These are phyloP conservation scores for Podila clonocystis DNA, from an alignment of 192 early-diverging fungal genomes.

Conservation along the genomic window DNA sequence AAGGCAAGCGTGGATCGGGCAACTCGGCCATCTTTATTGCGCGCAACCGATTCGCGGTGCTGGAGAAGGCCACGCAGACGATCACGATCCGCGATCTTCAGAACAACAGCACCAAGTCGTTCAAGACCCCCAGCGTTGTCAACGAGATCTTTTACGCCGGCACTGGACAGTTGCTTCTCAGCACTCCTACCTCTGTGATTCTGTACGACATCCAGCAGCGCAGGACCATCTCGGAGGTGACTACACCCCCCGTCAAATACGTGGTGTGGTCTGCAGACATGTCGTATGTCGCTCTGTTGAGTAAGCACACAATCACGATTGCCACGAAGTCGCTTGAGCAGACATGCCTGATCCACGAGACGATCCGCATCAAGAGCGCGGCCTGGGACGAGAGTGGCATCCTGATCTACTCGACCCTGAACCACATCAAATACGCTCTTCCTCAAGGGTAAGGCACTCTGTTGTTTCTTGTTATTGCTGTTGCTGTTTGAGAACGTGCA, in stretches of 20 bases:
- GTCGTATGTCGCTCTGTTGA: constrained; percentile 87
- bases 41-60: constrained; percentile 97
- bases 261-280: constrained; percentile 93
- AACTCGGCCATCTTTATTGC: constrained; percentile 92
- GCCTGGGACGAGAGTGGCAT: constrained; percentile 94
- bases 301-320: constrained; percentile 96
- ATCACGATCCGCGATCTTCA: constrained; percentile 90
- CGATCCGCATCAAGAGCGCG: constrained; percentile 98
- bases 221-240: constrained; percentile 79
- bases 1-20: constrained; percentile 84
- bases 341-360: constrained; percentile 92
- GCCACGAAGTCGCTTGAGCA: constrained; percentile 91
- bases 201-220: constrained; percentile 93
- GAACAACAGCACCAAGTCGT: constrained; percentile 88
- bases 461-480: too few relatives aligned
- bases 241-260: constrained; percentile 90
- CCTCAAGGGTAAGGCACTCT: constrained; percentile 80
- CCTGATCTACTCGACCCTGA: constrained; percentile 95
- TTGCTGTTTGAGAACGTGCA: neutral
- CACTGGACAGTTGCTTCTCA: constrained; percentile 83
- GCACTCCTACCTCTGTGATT: constrained; percentile 87
- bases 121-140: constrained; percentile 75
- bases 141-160: constrained; percentile 93
- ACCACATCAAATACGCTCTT: constrained; percentile 98
- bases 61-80: constrained; percentile 80